A percentile compares a stretch with the other conserved stretches of the same genome.
These are phyloP conservation scores for Glycyrrhiza uralensis DNA, from an alignment of 306 rosid species.

Conservation along the genomic window DNA sequence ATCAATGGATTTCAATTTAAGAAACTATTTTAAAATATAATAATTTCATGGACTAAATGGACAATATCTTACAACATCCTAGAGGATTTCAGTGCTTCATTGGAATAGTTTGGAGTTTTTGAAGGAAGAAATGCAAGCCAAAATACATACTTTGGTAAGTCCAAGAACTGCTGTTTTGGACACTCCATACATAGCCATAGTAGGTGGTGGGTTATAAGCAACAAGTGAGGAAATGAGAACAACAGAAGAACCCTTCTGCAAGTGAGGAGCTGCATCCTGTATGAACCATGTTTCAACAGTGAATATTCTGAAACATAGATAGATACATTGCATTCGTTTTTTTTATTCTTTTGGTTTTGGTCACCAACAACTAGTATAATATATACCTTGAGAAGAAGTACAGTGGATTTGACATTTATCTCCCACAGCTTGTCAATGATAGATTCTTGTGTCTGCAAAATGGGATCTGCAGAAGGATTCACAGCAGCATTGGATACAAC, in stretches of 20 bases:
- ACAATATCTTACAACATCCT: too few species aligned
- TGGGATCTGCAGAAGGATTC: slow-evolving; percentile 65
- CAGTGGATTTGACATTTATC: slow-evolving; percentile 80
- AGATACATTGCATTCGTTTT: neutral
- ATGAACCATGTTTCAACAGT: neutral
- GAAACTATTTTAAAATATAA: too few species aligned
- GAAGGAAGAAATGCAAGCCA: neutral
- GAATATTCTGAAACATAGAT: neutral
- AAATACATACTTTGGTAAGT: slow-evolving; percentile 62
- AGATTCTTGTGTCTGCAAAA: slow-evolving; percentile 59
- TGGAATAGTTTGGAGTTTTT: neutral
- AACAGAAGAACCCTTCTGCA: slow-evolving; percentile 71
- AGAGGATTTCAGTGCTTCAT: too few species aligned
- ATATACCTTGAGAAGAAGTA: slow-evolving; percentile 80
- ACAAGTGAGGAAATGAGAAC: slow-evolving; percentile 73
- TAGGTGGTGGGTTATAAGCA: slow-evolving; percentile 56
- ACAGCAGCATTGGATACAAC: slow-evolving; percentile 88
- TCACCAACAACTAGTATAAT: neutral
- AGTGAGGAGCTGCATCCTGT: slow-evolving; percentile 73
- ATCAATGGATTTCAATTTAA: too few species aligned
- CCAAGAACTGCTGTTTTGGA: slow-evolving; percentile 90
- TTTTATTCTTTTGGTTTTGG: neutral
- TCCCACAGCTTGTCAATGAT: slow-evolving; percentile 95
- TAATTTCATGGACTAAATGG: too few species aligned
- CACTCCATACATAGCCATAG: slow-evolving; percentile 94